Percentiles rank a stretch among this genome's conserved stretches.
These are phyloP conservation scores for Malus hybrid DNA, from an alignment of 331 rosid species.

Conservation along the genomic window DNA sequence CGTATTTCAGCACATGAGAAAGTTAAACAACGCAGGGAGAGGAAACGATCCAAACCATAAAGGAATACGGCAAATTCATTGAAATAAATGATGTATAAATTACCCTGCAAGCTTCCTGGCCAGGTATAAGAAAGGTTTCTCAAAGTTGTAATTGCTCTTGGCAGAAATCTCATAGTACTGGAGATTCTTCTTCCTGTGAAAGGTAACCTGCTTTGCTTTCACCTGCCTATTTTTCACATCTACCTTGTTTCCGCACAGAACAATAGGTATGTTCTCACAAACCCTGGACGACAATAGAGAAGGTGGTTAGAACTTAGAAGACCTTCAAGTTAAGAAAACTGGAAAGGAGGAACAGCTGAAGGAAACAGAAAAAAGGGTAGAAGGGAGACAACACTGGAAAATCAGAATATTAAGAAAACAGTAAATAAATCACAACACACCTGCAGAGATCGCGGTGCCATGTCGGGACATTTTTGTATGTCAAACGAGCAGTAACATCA, in stretches of 20 bases:
- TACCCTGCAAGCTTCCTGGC: conserved; percentile 49
- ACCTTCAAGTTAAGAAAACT: not conserved
- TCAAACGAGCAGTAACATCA: conserved; percentile 35
- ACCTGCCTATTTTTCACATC: conserved; percentile 44
- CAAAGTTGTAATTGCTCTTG: too few relatives aligned
- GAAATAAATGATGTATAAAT: not conserved
- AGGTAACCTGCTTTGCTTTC: conserved; percentile 44
- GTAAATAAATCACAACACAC: not conserved
- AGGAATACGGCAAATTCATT: not conserved
- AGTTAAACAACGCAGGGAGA: not conserved
- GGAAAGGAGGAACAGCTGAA: not conserved
- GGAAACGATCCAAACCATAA: too few relatives aligned
- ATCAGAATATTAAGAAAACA: not conserved
- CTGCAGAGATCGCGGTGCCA: conserved; percentile 47
- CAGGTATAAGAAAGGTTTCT: conserved; percentile 35
- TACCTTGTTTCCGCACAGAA: conserved; percentile 41
- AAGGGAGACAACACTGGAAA: not conserved
- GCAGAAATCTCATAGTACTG: conserved; percentile 27
- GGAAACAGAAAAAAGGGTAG: not conserved
- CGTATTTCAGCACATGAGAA: not conserved
- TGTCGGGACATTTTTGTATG: conserved; percentile 39
- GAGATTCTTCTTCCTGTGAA: conserved; percentile 42
- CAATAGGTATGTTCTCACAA: conserved; percentile 43
- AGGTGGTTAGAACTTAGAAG: not conserved
- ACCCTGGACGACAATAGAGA: conserved; percentile 19